Base-by-base conservation (phyloP, 768 basidiomycete genomes). In the Boletus subcaerulescens region DNA sequence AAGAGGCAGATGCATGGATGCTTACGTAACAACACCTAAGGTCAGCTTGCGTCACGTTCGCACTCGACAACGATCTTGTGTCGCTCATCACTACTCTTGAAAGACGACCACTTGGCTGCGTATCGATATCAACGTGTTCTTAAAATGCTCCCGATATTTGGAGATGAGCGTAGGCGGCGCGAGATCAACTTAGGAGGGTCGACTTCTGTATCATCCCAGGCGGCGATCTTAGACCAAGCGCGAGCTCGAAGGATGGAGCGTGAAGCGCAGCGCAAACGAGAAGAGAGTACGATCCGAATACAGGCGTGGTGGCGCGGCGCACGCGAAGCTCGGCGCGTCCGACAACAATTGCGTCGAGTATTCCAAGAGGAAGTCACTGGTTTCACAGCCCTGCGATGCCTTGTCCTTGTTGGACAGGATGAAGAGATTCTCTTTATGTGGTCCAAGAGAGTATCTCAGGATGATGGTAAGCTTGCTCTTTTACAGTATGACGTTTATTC, bases 161-260 rank as follows among this genome's bases (percentile, higher is more conserved):
- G 76, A 36, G 74, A 77, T 61, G 79, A 85, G 48, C 71, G 73
- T 42, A 68, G 73, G 45, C 77, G 82, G 52, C 80, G 85, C 42
- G 77, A 80, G 61, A 92, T 92, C 60, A 91, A 92, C 66, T 79
- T 92, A 18, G 91, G 91, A 15, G 91, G 91, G 3, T 69, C 80
- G 2, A 78, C 76, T 0, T 68, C 78, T 18, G 77, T 76, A 3
- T 63, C 82, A 7, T 79, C 81, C 0, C 80, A 84, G 40, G 70
- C 77, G 14, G 72, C 79, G 35, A 79, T 93, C 63, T 73, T 91
- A 45, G 77, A 80, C 60, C 76, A 80, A 49, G 89, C 85, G 18
- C 85, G 82, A 60, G 77, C 78, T 18, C 78, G 79, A 50, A 74
- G 89, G 33, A 70, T 74, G 32, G 83, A 87, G 61, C 77, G 90